Percentiles rank a stretch among this genome's conserved stretches.
phyloP scores from a whole-genome alignment of 352 stramenopile genomes.

The Saprolegnia diclina region DNA sequence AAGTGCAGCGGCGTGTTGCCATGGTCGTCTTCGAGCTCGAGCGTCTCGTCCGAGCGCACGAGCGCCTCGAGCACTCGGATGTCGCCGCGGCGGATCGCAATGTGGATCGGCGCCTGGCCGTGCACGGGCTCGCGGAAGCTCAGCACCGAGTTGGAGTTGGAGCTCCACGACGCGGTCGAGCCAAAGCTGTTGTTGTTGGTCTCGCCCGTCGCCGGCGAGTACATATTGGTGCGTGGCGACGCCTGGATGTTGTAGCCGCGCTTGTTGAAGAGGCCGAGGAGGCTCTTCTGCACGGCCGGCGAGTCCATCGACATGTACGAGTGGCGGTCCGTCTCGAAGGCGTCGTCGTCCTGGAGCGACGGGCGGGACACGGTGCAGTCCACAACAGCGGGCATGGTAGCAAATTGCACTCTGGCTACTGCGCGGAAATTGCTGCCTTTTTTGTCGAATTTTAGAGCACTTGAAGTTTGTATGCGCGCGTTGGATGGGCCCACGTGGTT shows the following conservation, averaged over 20 bases:
- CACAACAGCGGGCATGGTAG: no score
- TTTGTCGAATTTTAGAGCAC: no score
- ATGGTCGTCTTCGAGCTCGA: slow-evolving; percentile 68
- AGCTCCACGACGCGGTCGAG: slow-evolving; percentile 56
- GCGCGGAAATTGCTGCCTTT: no score
- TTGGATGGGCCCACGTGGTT: no score
- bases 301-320: slow-evolving; percentile 3
- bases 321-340: neutral
- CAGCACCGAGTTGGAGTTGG: slow-evolving; percentile 62
- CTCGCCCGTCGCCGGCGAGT: slow-evolving; percentile 45
- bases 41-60: slow-evolving; percentile 58
- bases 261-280: slow-evolving; percentile 74
- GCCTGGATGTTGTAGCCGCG: slow-evolving; percentile 78
- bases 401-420: neutral
- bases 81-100: slow-evolving; percentile 69
- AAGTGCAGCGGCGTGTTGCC: slow-evolving; percentile 81
- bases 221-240: slow-evolving; percentile 30
- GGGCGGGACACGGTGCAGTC: neutral
- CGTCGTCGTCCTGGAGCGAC: neutral
- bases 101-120: slow-evolving; percentile 69
- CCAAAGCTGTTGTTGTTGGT: slow-evolving; percentile 40
- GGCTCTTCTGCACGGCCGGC: slow-evolving; percentile 43
- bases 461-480: no score
- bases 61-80: slow-evolving; percentile 63
- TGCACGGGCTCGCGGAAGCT: slow-evolving; percentile 64